Evolutionary conservation across 768 basidiomycete species (phyloP), one percentile per base, ranked within the genome.

Genomic region (Trametes maxima): DNA sequence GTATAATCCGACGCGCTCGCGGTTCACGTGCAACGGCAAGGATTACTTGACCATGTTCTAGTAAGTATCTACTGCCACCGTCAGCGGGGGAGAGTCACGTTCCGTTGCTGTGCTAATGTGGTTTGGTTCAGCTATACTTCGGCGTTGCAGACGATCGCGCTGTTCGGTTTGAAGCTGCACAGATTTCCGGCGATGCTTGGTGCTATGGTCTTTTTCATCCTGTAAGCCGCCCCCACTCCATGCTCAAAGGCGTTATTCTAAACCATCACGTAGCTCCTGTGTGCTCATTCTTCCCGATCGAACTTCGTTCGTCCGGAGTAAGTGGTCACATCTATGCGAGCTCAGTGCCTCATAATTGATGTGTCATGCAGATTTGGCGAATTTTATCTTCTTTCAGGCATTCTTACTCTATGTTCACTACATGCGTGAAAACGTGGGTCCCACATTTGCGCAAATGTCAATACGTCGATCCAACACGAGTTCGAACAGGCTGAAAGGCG

Each of bases 371-470:
- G 85, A 81, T 69, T 77, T 86, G 73, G 80, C 90, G 67, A 85
- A 88, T 75, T 89, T 91, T 67, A 73, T 88, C 54, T 68, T 91
- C n/a, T 95, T 90, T 72, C 89, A 94, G 62, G 79, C 76, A 3
- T 94, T 95, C 73, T 75, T 96, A 61, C 82, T 95, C 19, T 92
- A 89, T 69, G 83, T 90, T 3, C 75, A 76, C 48, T 78, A 74
- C 58, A 76, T 79, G 60, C 77, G 78, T 40, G 82, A 81, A 69
- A 74, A 75, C 39, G 76, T 76, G 48, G 72, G 79, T 69, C 55
- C 68, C 39, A 57, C 21, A n/a, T 43, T 24, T 17, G 35, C 14
- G 3, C 28, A 6, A 19, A 16, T 21, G 19, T n/a, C 5, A 33
- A 46, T 19, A 42, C 24, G 21, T 28, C 21, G 37, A 22, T 54